Evolutionary conservation across 768 basidiomycete species (phyloP).

Genomic region (Termitomyces sp.): DNA sequence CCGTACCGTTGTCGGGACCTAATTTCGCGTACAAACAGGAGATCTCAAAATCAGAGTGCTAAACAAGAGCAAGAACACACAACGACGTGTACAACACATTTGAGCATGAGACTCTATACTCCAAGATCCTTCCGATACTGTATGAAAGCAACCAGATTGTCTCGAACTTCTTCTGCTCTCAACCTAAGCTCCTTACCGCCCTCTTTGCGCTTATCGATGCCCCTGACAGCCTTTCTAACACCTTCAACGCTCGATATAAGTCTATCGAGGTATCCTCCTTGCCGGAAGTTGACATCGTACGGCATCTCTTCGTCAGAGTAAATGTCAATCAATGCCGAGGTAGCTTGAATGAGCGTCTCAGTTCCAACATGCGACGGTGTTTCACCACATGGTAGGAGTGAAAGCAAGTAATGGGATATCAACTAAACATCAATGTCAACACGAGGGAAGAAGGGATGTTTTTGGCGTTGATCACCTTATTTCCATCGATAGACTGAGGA

Average conservation of each 20-base stretch:
- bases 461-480: constrained; percentile 38
- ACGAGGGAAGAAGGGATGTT: neutral
- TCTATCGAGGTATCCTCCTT: constrained; percentile 48
- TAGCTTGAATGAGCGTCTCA: constrained; percentile 71
- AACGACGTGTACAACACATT: neutral
- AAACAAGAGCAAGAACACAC: neutral
- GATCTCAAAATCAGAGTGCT: neutral
- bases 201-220: constrained; percentile 62
- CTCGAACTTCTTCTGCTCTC: constrained; percentile 71
- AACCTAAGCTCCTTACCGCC: constrained; percentile 59
- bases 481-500: constrained; percentile 56
- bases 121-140: constrained; percentile 60
- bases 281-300: constrained; percentile 78
- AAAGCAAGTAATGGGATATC: constrained; percentile 64
- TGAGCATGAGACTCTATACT: constrained; percentile 20
- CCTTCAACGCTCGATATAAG: constrained; percentile 57
- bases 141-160: constrained; percentile 73
- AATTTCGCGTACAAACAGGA: neutral
- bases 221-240: constrained; percentile 54
- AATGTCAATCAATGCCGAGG: constrained; percentile 85
- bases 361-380: constrained; percentile 39
- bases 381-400: constrained; percentile 44
- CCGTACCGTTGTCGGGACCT: neutral
- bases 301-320: constrained; percentile 82
- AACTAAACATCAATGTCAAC: constrained; percentile 27